Evolutionary conservation across 352 stramenopile genomes (phyloP).

Genomic region (Pythium guiyangense): DNA sequence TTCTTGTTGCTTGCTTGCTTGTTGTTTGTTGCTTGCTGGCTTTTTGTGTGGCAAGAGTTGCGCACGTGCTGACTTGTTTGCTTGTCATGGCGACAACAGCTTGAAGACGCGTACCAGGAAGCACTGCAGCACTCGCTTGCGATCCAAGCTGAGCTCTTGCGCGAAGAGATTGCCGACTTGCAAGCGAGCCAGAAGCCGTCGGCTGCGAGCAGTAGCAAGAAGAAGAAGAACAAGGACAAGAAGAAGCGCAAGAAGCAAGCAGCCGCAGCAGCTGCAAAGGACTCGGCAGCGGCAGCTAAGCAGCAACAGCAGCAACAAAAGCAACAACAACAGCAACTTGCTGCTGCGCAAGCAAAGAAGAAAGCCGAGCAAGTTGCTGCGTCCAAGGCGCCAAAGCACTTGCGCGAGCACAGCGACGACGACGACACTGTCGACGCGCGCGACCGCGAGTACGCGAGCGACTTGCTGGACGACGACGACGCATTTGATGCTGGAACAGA

Average conservation of each 20-base stretch:
- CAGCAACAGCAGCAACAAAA: conserved; percentile 5
- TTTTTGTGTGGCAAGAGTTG: too few species aligned
- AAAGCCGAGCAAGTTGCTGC: background rate
- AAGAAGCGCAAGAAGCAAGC: conserved; percentile 56
- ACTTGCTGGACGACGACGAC: background rate
- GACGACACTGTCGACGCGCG: conserved; percentile 1
- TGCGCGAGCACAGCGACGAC: conserved; percentile 3
- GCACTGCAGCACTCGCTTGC: conserved; percentile 72
- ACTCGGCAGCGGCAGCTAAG: conserved; percentile 20
- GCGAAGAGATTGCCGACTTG: conserved; percentile 67
- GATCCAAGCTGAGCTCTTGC: conserved; percentile 65
- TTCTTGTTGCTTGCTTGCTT: background rate
- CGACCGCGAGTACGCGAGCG: conserved; percentile 4
- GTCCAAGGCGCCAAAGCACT: conserved; percentile 5
- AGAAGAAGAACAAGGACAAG: conserved; percentile 78
- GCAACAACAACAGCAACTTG: too few species aligned
- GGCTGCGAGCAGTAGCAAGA: conserved; percentile 51
- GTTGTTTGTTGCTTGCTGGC: background rate
- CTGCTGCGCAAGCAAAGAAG: conserved; percentile 10
- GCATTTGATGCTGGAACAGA: conserved; percentile 12
- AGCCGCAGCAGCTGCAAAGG: conserved; percentile 11
- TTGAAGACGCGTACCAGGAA: conserved; percentile 74
- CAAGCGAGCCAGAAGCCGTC: conserved; percentile 54
- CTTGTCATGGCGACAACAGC: conserved; percentile 18
- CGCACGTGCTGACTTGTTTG: conserved; percentile 3